Percentiles rank a stretch among this genome's conserved stretches.
Conservation (phyloP, 805 yeast species). For the Brettanomyces naardenensis region DNA sequence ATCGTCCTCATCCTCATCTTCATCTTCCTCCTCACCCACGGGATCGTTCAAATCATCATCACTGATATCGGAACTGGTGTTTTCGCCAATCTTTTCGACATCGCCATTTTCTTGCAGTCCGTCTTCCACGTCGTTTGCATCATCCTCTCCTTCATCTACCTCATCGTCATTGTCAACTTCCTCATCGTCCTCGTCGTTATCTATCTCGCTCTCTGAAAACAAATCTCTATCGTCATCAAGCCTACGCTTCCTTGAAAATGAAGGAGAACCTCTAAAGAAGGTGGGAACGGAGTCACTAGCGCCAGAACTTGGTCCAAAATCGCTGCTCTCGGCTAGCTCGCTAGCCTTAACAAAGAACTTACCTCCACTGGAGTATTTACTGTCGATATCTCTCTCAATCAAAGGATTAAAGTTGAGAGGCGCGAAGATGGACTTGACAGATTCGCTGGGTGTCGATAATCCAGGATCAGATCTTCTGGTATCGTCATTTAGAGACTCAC, state of each 20-base stretch:
- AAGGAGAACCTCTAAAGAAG: constrained; percentile 2
- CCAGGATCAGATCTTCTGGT: constrained; percentile 1
- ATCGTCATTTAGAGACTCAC: not conserved
- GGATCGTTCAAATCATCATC: constrained; percentile 4
- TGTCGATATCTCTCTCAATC: constrained; percentile 67
- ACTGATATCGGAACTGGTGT: constrained; percentile 15
- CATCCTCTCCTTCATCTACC: constrained; percentile 2
- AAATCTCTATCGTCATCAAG: constrained; percentile 13
- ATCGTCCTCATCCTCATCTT: constrained; percentile 17
- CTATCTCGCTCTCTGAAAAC: constrained; percentile 22
- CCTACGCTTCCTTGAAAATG: not conserved
- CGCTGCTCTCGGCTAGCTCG: constrained; percentile 4
- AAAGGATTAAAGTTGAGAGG: constrained; percentile 78
- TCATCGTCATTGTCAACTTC: not conserved
- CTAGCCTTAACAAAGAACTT: constrained; percentile 55
- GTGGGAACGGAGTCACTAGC: constrained; percentile 7
- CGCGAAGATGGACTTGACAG: constrained; percentile 59
- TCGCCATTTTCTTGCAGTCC: constrained; percentile 15
- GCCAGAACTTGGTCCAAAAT: constrained; percentile 4
- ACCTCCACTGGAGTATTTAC: constrained; percentile 86
- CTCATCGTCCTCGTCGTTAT: not conserved
- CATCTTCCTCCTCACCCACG: constrained; percentile 12
- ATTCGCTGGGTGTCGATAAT: constrained; percentile 30
- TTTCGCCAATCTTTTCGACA: constrained; percentile 15
- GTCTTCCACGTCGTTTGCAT: constrained; percentile 16